phyloP scores from a whole-genome alignment of 1,284 basidiomycete genomes.

The Boletellus dicymbophilus region DNA sequence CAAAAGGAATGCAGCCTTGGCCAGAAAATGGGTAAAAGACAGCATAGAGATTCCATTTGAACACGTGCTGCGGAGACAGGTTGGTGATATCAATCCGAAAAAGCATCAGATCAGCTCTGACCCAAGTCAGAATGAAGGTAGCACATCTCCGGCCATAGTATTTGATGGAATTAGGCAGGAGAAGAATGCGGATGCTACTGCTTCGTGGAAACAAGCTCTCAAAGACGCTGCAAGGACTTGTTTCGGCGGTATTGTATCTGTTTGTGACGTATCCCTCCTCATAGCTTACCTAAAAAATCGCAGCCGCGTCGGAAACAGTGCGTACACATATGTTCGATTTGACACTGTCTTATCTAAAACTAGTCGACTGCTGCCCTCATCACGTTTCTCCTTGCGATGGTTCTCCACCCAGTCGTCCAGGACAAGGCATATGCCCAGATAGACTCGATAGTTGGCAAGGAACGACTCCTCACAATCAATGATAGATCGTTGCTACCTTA shows the following conservation, averaged over 20 bases:
- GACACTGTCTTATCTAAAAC: neutral
- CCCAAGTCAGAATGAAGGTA: conserved; percentile 9
- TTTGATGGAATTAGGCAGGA: conserved; percentile 12
- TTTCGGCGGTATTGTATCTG: conserved; percentile 7
- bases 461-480: conserved; percentile 30
- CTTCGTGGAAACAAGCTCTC: conserved; percentile 2
- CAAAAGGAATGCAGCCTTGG: conserved; percentile 10
- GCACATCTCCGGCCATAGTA: conserved; percentile 13
- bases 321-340: neutral
- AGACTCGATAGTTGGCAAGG: conserved; percentile 27
- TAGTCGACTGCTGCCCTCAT: conserved; percentile 7
- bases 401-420: conserved; percentile 31
- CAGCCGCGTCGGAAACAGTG: conserved; percentile 14
- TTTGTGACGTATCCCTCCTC: neutral
- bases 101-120: neutral
- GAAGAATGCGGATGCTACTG: neutral
- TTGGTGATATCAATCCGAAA: neutral
- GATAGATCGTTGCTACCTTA: conserved; percentile 28
- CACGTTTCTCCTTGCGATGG: conserved; percentile 38
- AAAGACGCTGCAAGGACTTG: conserved; percentile 16
- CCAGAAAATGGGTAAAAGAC: conserved; percentile 3
- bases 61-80: conserved; percentile 7
- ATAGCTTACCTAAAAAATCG: neutral
- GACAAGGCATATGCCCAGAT: conserved; percentile 33
- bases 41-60: conserved; percentile 17